phyloP scores from a whole-genome alignment of 23 red algal genomes.

The Gracilaria vermiculophylla region DNA sequence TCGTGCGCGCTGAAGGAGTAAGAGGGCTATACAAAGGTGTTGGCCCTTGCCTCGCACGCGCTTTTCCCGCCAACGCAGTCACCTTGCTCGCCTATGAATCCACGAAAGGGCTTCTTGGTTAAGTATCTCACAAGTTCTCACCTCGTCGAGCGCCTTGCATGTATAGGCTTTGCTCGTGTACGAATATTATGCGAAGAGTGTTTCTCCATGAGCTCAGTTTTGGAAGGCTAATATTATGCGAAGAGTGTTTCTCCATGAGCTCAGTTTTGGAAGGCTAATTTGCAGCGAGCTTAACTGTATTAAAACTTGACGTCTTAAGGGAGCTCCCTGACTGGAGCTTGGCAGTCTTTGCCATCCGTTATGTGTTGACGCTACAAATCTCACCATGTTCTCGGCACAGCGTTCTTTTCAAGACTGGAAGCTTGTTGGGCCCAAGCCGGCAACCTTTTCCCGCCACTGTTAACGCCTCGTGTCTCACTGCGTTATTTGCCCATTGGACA shows the following conservation, averaged over 20 bases:
- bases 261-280: too few species aligned
- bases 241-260: too few species aligned
- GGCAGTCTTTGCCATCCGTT: too few species aligned
- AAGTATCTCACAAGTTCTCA: not conserved
- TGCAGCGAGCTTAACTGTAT: not conserved
- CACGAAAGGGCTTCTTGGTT: conserved; percentile 13
- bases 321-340: not conserved
- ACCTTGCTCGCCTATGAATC: conserved; percentile 72
- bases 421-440: too few species aligned
- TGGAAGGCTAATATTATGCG: not conserved
- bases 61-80: conserved; percentile 82
- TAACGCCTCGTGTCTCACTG: too few species aligned
- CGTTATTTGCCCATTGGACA: too few species aligned
- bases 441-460: too few species aligned
- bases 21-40: conserved; percentile 76
- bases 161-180: not conserved
- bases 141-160: not conserved
- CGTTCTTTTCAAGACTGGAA: too few species aligned
- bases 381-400: too few species aligned
- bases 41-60: conserved; percentile 66
- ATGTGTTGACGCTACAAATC: too few species aligned
- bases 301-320: not conserved
- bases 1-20: conserved; percentile 59
- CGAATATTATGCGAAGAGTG: not conserved
- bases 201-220: not conserved